Evolutionary conservation across 2,329 filamentous ascomycete species (phyloP), one percentile per base, ranked within the genome.

Genomic region (Trichophyton simii): DNA sequence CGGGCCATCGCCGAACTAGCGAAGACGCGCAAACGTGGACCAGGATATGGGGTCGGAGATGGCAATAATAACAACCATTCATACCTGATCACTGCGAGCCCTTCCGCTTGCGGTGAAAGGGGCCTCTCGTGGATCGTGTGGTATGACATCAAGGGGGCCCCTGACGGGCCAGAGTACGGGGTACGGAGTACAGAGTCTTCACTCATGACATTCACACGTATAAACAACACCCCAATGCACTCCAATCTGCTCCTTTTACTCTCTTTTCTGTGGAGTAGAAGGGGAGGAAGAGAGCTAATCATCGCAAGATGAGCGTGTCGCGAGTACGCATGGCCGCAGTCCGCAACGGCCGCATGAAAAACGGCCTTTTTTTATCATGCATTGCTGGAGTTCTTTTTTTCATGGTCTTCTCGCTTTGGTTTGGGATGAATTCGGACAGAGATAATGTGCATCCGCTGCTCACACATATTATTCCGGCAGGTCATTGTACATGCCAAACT

Each of bases 401-500:
- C 15, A 9, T 50, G 34, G 57, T 66, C n/a, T 63, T 61, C 31
- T 34, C 46, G 4, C 57, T 67, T 18, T 67, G 66, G 66, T 66
- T 60, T 63, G 66, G 70, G 65, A 68, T 74, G 66, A 74, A 74
- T 65, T 71, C 73, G 2, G 72, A 75, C 57, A 63, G 68, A 55
- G 68, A 73, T 36, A 72, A 73, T 25, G 67, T 74, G 20, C 70
- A 72, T 44, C 73, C 72, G 1, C 54, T 74, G 31, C 66, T 75
- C 57, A 74, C 71, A 4, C 73, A 75, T 54, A 61, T 75, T 7
- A 72, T 75, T 58, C 73, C 73, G 57, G 73, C 72, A 7, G 73
- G 73, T 11, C 72, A 75, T 61, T 74, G 72, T 63, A 70, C 72
- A 41, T 75, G 72, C 62, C 63, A 71, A 62, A 69, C 69, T n/a